These are phyloP conservation scores for Coemansia sp. DNA, from an alignment of 192 early-diverging fungal species.

Conservation along the genomic window DNA sequence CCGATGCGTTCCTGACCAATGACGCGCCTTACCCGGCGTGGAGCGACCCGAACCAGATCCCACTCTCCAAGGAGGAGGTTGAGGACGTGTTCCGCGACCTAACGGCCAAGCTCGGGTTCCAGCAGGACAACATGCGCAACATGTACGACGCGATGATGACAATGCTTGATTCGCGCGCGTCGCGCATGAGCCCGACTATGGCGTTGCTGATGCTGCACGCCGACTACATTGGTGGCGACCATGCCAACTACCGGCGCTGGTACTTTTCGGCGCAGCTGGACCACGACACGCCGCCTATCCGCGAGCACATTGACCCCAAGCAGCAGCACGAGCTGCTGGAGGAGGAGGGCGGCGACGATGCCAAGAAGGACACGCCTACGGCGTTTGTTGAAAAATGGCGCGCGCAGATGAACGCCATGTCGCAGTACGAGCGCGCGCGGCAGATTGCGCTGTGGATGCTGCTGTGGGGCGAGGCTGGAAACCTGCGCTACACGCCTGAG, in stretches of 20 bases:
- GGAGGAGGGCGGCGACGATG: slow-evolving; percentile 41
- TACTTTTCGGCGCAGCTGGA: slow-evolving; percentile 74
- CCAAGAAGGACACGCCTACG: slow-evolving; percentile 41
- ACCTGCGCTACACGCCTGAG: slow-evolving; percentile 71
- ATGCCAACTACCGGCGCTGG: slow-evolving; percentile 81
- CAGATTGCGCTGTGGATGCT: slow-evolving; percentile 74
- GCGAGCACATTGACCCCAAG: slow-evolving; percentile 53
- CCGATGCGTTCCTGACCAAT: slow-evolving; percentile 43
- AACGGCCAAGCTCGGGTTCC: slow-evolving; percentile 72
- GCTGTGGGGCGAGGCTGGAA: slow-evolving; percentile 77
- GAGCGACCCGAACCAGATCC: slow-evolving; percentile 63
- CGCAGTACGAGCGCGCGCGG: slow-evolving; percentile 65
- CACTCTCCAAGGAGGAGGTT: slow-evolving; percentile 65
- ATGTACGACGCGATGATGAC: slow-evolving; percentile 74
- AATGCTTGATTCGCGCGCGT: slow-evolving; percentile 75
- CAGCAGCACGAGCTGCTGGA: slow-evolving; percentile 46
- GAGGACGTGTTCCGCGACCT: slow-evolving; percentile 67
- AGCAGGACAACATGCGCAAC: slow-evolving; percentile 72
- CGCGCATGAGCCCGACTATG: slow-evolving; percentile 66
- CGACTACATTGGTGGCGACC: slow-evolving; percentile 76
- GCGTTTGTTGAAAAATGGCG: slow-evolving; percentile 67
- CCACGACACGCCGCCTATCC: slow-evolving; percentile 53
- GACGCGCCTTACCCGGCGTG: slow-evolving; percentile 56
- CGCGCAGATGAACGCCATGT: slow-evolving; percentile 65
- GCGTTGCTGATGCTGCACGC: slow-evolving; percentile 72